Base-by-base conservation (phyloP, 768 basidiomycete species). In the Amyloporia xantha region DNA sequence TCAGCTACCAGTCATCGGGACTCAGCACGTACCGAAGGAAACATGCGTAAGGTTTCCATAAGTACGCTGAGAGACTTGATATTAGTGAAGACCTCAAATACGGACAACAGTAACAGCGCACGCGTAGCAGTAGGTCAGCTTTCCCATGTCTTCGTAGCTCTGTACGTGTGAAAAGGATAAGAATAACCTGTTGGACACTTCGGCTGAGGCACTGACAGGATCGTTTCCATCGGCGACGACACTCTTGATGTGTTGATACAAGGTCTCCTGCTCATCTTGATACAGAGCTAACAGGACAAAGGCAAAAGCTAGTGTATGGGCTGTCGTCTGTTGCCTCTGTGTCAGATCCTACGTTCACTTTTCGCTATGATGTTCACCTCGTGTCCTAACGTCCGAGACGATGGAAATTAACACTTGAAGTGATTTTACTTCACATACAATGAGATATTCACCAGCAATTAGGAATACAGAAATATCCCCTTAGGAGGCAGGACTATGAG, bases 311-410 rank as follows among this genome's bases (percentile, higher is more conserved):
- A 70, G 60, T 10, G 68, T 59, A 50, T 69, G 67, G 2, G 67
- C 66, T 3, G 65, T 65, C 2, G 68, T 66, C 66, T 69, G n/a
- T 9, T 17, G n/a, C n/a, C n/a, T n/a, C n/a, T n/a, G n/a, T n/a
- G n/a, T n/a, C n/a, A n/a, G n/a, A n/a, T n/a, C 48, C 79, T 23
- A 79, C 81, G n/a, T 82, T 58, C n/a, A 82, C 51, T 47, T n/a
- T 70, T 64, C 9, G 70, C 62, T 57, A 67, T 71, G n/a, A 67
- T 54, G 48, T 71, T 70, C 5, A 62, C 64, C 62, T 41, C 3
- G 1, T 38, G 37, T n/a, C 9, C 33, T n/a, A 35, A 9, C n/a
- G 9, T 9, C 33, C 9, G 9, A n/a, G n/a, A n/a, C 33, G 10
- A 35, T 35, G 33, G n/a, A 9, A 35, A n/a, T n/a, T 35, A 9